Conservation (phyloP, 495 filamentous ascomycete species). For the Aspergillus wentii region DNA sequence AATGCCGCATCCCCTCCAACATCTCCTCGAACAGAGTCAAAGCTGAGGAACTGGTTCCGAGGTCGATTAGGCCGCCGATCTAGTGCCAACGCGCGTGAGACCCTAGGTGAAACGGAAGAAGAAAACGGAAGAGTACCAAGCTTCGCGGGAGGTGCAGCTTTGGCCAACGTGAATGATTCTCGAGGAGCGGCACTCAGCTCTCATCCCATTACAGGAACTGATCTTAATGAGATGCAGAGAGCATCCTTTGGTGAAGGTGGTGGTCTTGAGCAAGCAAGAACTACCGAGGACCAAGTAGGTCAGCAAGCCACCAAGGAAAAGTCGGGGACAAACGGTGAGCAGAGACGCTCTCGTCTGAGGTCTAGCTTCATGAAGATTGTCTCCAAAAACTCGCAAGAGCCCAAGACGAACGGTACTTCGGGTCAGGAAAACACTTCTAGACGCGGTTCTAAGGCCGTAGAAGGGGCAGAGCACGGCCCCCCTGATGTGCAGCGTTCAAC, state of each 20-base stretch:
- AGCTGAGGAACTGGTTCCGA: constrained; percentile 26
- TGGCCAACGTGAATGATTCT: constrained; percentile 11
- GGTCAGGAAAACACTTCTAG: constrained; percentile 14
- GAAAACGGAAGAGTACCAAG: constrained; percentile 12
- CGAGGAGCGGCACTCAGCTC: constrained; percentile 27
- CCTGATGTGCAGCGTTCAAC: constrained; percentile 27
- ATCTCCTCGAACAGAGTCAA: constrained; percentile 21
- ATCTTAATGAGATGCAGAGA: constrained; percentile 16
- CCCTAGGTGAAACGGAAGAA: constrained; percentile 22
- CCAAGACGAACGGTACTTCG: constrained; percentile 17
- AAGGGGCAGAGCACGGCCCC: too few species aligned
- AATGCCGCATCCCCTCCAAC: constrained; percentile 14
- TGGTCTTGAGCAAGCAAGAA: too few species aligned
- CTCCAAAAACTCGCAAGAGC: constrained; percentile 12
- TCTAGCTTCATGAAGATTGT: constrained; percentile 22
- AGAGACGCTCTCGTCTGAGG: constrained; percentile 11
- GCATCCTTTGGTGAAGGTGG: too few species aligned
- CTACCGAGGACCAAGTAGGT: not conserved
- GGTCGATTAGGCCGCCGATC: constrained; percentile 18
- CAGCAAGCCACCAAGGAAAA: constrained; percentile 14
- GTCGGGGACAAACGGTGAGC: constrained; percentile 15
- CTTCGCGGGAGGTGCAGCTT: constrained; percentile 18
- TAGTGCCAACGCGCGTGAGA: too few species aligned
- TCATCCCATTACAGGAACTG: constrained; percentile 23
- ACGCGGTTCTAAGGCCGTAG: constrained; percentile 43